A percentile compares a stretch with the other conserved stretches of the same genome.
phyloP scores from a whole-genome alignment of 2,329 filamentous ascomycete genomes.

The Botrytis fabae region DNA sequence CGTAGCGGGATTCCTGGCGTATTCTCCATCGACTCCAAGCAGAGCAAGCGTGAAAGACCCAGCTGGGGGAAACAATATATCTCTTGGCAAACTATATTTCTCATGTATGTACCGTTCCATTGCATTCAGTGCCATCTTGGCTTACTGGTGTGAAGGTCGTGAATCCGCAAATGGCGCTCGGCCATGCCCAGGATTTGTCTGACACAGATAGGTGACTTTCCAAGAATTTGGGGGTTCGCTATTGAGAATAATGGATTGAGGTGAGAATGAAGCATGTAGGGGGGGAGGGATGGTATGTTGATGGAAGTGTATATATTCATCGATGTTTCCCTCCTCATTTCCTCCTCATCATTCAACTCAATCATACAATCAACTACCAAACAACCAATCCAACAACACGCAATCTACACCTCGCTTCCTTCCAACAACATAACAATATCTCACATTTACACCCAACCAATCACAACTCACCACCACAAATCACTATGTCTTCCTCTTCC shows the following conservation, averaged over 20 bases:
- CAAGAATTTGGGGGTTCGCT: background rate
- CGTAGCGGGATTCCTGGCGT: background rate
- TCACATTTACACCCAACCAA: background rate
- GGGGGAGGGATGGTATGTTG: background rate
- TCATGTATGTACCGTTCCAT: slow-evolving; percentile 13
- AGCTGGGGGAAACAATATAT: slow-evolving; percentile 2
- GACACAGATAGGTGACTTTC: slow-evolving; percentile 15
- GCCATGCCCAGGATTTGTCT: slow-evolving; percentile 19
- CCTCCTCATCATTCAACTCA: slow-evolving; percentile 19
- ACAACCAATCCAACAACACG: background rate
- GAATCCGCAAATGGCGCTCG: slow-evolving; percentile 7
- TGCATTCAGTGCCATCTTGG: slow-evolving; percentile 17
- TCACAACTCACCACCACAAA: slow-evolving; percentile 14
- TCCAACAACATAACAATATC: background rate
- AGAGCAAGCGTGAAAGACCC: background rate
- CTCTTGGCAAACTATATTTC: slow-evolving; percentile 11
- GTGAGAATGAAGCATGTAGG: slow-evolving; percentile 7
- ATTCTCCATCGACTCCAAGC: background rate
- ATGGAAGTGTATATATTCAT: slow-evolving; percentile 19
- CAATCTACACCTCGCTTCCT: background rate
- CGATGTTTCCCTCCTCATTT: background rate
- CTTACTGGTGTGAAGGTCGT: slow-evolving; percentile 18
- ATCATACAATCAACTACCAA: background rate
- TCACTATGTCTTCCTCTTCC: slow-evolving; percentile 22
- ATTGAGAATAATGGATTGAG: background rate